Evolutionary conservation across 2,329 filamentous ascomycete species (phyloP), one percentile per base, ranked within the genome.

Genomic region (Neonectria sp.): DNA sequence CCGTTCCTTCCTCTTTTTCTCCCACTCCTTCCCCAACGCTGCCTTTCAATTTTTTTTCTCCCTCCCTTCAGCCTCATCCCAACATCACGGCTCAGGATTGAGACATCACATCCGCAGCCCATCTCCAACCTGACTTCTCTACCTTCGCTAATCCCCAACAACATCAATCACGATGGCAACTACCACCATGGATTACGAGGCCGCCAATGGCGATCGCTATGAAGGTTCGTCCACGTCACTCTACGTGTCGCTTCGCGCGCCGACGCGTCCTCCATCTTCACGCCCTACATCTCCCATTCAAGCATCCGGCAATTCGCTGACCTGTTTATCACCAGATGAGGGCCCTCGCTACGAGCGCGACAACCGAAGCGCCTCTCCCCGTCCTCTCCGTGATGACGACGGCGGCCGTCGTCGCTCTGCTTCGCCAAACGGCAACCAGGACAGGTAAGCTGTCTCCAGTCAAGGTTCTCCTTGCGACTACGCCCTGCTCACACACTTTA

Each of bases 101-200:
- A 72, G 65, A 60, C 72, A 72, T 76, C 71, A 60, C 73, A 73
- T 60, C 65, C 68, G 53, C 65, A 71, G 67, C 66, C 55, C 69
- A 67, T 68, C 65, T 63, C 63, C 56, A 56, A 55, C 62, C 55
- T 53, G 57, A 55, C 25, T 35, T 45, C 35, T 21, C 21, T 46
- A n/a, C 25, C 49, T 46, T 59, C 51, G 33, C 27, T 74, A 68
- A 73, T 53, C 60, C 64, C 58, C 56, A 51, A 59, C 61, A 57
- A 65, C 55, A 57, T 61, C 33, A 64, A 55, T 65, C 66, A 79
- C 71, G 72, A 90, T 90, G 88, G 88, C 88, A 63, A 90, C 89
- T 71, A 89, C 88, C 48, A 87, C 89, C 72, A 92, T 92, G 90
- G 90, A 92, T 78, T 92, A 92, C 80, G 90, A 92, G 80, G 88